phyloP scores from a whole-genome alignment of 768 basidiomycete species.

The Cyclocybe cylindracea region DNA sequence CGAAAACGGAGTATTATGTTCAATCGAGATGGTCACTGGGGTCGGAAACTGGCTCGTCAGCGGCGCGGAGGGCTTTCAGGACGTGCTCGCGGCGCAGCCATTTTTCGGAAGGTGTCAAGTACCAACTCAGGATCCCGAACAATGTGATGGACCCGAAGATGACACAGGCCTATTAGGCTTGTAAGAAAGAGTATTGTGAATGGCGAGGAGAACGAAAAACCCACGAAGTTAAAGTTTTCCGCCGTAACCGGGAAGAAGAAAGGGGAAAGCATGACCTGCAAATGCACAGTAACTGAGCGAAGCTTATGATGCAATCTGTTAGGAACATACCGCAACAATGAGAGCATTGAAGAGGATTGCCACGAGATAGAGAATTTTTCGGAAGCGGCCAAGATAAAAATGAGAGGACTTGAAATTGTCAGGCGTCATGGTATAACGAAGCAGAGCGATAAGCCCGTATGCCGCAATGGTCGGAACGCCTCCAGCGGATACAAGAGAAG shows the following conservation, averaged over 20 bases:
- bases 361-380: conserved; percentile 67
- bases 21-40: too few relatives aligned
- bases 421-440: conserved; percentile 79
- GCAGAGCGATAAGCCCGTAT: conserved; percentile 78
- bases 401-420: conserved; percentile 70
- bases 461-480: conserved; percentile 87
- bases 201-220: conserved; percentile 26
- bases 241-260: conserved; percentile 84
- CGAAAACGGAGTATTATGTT: neutral
- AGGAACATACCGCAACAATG: conserved; percentile 63
- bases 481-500: conserved; percentile 85
- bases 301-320: conserved; percentile 2
- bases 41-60: neutral
- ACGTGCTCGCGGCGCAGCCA: conserved; percentile 76
- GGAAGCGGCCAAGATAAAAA: conserved; percentile 69
- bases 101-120: conserved; percentile 72
- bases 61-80: conserved; percentile 43
- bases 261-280: conserved; percentile 79
- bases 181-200: neutral
- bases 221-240: conserved; percentile 82
- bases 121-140: conserved; percentile 78
- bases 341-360: conserved; percentile 73
- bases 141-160: conserved; percentile 81
- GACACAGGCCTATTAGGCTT: conserved; percentile 55
- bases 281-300: conserved; percentile 6